phyloP scores from a whole-genome alignment of 208 protist genomes.

The Strigomonas culicis region DNA sequence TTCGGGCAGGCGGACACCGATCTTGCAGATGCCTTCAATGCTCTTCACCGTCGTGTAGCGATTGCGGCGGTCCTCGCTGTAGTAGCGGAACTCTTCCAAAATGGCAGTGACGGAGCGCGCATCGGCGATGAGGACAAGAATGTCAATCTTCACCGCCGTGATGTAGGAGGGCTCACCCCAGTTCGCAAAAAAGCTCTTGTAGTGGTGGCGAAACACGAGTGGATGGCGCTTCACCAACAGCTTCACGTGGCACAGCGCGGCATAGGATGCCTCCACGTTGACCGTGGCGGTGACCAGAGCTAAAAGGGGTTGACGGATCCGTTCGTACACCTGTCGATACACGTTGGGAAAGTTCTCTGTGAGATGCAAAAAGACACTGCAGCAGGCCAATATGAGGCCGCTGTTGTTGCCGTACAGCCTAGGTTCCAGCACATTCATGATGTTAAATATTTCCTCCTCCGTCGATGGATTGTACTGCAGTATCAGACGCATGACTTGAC shows the following conservation, averaged over 20 bases:
- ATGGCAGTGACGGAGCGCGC: constrained; percentile 46
- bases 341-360: constrained; percentile 79
- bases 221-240: constrained; percentile 65
- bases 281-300: constrained; percentile 52
- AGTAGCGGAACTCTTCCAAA: constrained; percentile 75
- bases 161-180: constrained; percentile 81
- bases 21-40: constrained; percentile 31
- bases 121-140: constrained; percentile 55
- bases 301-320: constrained; percentile 78
- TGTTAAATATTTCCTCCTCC: constrained; percentile 89
- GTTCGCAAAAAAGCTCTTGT: constrained; percentile 59
- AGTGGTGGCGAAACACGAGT: constrained; percentile 44
- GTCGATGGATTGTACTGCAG: constrained; percentile 48
- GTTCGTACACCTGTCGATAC: constrained; percentile 70
- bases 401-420: constrained; percentile 82
- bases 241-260: constrained; percentile 78
- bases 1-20: constrained; percentile 24
- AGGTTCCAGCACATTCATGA: constrained; percentile 94
- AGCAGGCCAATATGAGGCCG: constrained; percentile 79
- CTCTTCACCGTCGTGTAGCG: constrained; percentile 15
- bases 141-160: constrained; percentile 84
- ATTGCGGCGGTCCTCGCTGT: constrained; percentile 31
- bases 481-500: constrained; percentile 7
- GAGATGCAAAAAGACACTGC: constrained; percentile 82
- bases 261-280: constrained; percentile 64